These are phyloP conservation scores for Claviceps arundinis DNA, from an alignment of 2,329 filamentous ascomycete species.

Conservation along the genomic window DNA sequence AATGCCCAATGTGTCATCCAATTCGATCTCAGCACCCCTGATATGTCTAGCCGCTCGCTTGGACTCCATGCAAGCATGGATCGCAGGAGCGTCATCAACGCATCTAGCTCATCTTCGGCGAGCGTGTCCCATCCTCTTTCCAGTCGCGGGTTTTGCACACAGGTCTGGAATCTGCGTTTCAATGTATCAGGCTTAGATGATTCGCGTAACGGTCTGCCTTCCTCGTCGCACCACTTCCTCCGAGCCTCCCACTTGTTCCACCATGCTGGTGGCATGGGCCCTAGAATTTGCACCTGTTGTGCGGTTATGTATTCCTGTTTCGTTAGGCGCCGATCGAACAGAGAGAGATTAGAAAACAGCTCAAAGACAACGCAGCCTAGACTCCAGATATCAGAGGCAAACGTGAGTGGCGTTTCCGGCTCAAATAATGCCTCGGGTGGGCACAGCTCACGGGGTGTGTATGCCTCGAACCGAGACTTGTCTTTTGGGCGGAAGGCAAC, in stretches of 20 bases:
- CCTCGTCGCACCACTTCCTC: too few species aligned
- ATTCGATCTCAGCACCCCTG: not conserved
- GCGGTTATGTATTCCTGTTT: not conserved
- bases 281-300: not conserved
- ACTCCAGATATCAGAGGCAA: not conserved
- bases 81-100: not conserved
- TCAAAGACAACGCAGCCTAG: not conserved
- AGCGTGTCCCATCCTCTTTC: too few species aligned
- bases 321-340: not conserved
- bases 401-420: not conserved
- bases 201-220: too few species aligned
- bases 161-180: too few species aligned
- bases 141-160: too few species aligned
- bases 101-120: not conserved
- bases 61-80: not conserved
- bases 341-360: not conserved
- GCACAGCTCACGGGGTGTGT: not conserved
- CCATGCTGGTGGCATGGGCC: too few species aligned
- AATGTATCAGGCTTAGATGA: too few species aligned
- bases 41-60: not conserved
- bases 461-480: not conserved
- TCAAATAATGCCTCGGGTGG: not conserved
- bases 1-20: not conserved
- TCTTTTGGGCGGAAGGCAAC: not conserved
- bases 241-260: too few species aligned